Base-by-base conservation (phyloP, 1,139 yeast species). In the Lizanozyma gosingica region DNA sequence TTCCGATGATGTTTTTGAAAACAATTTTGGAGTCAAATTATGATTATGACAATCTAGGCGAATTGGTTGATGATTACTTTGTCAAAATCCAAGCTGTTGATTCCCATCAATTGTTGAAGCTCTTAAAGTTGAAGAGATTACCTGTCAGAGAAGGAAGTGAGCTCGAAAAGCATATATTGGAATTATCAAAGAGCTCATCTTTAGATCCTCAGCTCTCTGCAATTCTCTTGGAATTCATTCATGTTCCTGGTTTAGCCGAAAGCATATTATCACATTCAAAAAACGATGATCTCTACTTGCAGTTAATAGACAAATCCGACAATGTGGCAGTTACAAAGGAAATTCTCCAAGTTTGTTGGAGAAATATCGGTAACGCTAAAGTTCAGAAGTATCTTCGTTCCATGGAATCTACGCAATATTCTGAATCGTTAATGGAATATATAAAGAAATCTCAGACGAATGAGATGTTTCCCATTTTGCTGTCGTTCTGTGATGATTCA, bases 41-140 rank as follows among this genome's bases (percentile, higher is more conserved):
- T 11, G 38, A 40, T 2, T 39, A 43, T 33, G 37, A 15, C 2
- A 51, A 56, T 22, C 38, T 47, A 14, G 39, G 41, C 6, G 64
- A 57, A 17, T 39, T 59, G 1, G 47, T 66, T 2, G 59, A 63
- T 41, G 67, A 64, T 40, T 48, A 59, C n/a, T 65, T 56, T 43
- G 42, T 59, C 4, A 66, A 63, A 40, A 43, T 65, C 11, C 36
- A 50, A 2, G 43, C 47, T 6, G 29, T 22, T 11, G 29, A 22
- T 22, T 11, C 29, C 29, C 6, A 22, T 22, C 29, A 22, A 11
- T 11, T 22, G 6, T 6, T 22, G 11, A 6, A 6, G 9, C 29
- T 22, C 11, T 22, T 22, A 11, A 11, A 22, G 29, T 6, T 22
- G 6, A 22, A 22, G 11, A 11, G 11, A 6, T 22, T 22, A 11